Evolutionary conservation across 352 stramenopile species (phyloP), one percentile per base, ranked within the genome.

Genomic region (Phytophthora meadii): DNA sequence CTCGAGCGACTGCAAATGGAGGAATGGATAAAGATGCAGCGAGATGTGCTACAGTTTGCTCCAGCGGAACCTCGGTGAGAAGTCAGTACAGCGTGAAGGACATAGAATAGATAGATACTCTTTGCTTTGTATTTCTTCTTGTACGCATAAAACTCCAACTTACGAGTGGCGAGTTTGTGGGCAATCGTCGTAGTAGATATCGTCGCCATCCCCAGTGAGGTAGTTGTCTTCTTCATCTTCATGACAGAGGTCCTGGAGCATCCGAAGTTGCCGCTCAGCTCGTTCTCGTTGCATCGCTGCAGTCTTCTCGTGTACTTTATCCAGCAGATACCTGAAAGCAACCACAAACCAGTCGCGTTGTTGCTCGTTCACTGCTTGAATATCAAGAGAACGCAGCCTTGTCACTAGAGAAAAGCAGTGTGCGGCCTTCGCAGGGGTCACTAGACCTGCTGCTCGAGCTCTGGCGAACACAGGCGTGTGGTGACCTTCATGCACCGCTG

Each of bases 331-430:
- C 12, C 85, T 77, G 55, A 95, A 93, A n/a, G 87, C 87, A 19
- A 95, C 82, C 14, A 93, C 87, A 52, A 92, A 92, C 85, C 86
- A 95, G 77, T 95, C 87, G 28, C 87, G 84, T 63, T 89, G 74
- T 30, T 82, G 66, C 61, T 95, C 87, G 52, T 75, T 91, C 34
- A 79, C 34, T 0, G 81, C 86, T 58, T 95, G 80, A 17, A 95
- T 88, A 67, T 95, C 87, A 3, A 95, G 72, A 15, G 87, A 88
- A 1, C 87, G 83, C 27, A 76, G 58, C 4, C 52, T 57, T 1
- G 84, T 90, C 7, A 95, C 74, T 3, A 95, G 67, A 11, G 87
- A 95, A 55, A 95, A 89, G 65, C 87, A 93, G 19, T 78, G 69
- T 22, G 65, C 58, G 4, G 59, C 74, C 9, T 78, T 68, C 5